Evolutionary conservation across 129 eudicot species (phyloP).

Genomic region (Pseudognaphalium luteoalbum): DNA sequence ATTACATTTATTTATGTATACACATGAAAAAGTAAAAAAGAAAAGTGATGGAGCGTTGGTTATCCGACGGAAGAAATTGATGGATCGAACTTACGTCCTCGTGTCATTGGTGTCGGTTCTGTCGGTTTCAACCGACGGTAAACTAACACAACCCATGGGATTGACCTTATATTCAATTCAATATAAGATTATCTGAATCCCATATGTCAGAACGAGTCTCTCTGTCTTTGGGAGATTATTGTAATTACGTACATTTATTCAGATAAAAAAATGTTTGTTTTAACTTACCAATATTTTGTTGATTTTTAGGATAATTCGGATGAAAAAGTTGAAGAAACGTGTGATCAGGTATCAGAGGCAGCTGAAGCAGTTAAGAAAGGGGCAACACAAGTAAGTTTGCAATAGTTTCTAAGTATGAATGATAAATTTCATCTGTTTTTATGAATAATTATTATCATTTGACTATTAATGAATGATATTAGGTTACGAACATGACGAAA

Average conservation of each 20-base stretch:
- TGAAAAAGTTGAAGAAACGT: slow-evolving; percentile 46
- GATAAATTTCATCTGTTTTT: not conserved
- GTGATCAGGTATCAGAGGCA: slow-evolving; percentile 50
- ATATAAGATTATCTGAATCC: not conserved
- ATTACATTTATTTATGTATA: too few relatives aligned
- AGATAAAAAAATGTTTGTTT: not conserved
- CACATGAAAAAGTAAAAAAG: too few relatives aligned
- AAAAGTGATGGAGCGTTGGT: too few relatives aligned
- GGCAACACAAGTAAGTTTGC: slow-evolving; percentile 34
- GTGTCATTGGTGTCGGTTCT: too few relatives aligned
- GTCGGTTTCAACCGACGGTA: too few relatives aligned
- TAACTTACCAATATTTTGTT: not conserved
- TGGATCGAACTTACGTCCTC: too few relatives aligned
- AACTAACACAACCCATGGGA: too few relatives aligned
- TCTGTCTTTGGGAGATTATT: too few relatives aligned
- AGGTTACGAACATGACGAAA: slow-evolving; percentile 48
- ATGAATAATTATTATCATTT: not conserved
- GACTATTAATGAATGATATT: not conserved
- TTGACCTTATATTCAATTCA: too few relatives aligned
- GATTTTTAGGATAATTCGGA: slow-evolving; percentile 35
- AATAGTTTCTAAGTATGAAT: not conserved
- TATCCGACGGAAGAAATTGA: too few relatives aligned
- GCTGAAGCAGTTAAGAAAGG: slow-evolving; percentile 63
- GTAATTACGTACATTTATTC: not conserved
- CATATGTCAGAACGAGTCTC: too few relatives aligned